A percentile compares a stretch with the other conserved stretches of the same genome.
Evolutionary conservation across 805 yeast species (phyloP).

Genomic region (Cyberlindnera nakhonratchasimensis): DNA sequence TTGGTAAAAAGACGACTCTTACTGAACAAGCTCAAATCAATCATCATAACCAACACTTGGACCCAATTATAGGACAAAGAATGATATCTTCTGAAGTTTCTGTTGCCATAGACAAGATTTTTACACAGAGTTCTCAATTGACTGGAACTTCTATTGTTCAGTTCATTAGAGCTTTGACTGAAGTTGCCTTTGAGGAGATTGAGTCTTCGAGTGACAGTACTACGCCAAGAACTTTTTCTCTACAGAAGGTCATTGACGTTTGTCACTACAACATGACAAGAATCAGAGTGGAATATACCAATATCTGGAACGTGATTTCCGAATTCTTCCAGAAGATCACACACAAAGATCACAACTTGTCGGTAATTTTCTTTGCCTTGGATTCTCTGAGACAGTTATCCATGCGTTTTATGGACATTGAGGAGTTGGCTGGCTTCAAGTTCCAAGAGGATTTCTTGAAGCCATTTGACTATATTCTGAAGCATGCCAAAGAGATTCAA

Average conservation of each 20-base stretch:
- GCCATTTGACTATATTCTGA: constrained; percentile 81
- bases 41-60: constrained; percentile 66
- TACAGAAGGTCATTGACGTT: constrained; percentile 95
- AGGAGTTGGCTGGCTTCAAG: constrained; percentile 91
- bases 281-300: constrained; percentile 95
- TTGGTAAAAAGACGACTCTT: constrained; percentile 51
- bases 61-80: constrained; percentile 52
- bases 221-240: constrained; percentile 86
- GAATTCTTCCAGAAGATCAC: constrained; percentile 83
- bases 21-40: constrained; percentile 67
- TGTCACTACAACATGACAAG: constrained; percentile 97
- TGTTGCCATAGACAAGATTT: constrained; percentile 82
- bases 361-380: constrained; percentile 83
- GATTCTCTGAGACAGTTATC: constrained; percentile 93
- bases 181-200: constrained; percentile 86
- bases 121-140: constrained; percentile 74
- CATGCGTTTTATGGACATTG: constrained; percentile 87
- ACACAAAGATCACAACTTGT: constrained; percentile 61
- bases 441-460: constrained; percentile 91
- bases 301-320: constrained; percentile 92
- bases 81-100: constrained; percentile 66
- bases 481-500: constrained; percentile 59
- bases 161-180: constrained; percentile 83
- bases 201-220: constrained; percentile 78
- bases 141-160: constrained; percentile 81